Conservation (phyloP, 192 early-diverging fungal genomes). For the Oehlia diaphana region DNA sequence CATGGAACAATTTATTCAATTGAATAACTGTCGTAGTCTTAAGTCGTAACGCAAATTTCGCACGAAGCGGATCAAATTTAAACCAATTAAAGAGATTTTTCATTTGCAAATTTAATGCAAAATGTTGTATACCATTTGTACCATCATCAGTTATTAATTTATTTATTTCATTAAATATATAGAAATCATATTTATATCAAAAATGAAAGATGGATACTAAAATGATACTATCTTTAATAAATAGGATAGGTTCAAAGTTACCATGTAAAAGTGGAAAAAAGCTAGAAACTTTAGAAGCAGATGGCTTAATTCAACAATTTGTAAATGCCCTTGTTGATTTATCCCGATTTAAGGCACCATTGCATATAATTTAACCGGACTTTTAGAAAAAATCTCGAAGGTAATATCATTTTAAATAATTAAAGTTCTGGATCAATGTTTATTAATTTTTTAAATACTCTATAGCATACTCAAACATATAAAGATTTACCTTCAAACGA, state of each 20-base stretch:
- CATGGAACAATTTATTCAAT: too few species aligned
- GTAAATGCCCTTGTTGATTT: constrained; percentile 75
- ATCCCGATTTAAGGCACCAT: constrained; percentile 74
- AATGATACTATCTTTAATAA: constrained; percentile 35
- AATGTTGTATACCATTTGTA: too few species aligned
- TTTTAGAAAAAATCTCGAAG: constrained; percentile 78
- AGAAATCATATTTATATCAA: not conserved
- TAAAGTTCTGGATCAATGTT: not conserved
- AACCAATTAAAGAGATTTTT: not conserved
- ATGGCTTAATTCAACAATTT: constrained; percentile 78
- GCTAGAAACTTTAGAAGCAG: constrained; percentile 66
- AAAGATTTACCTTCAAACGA: constrained; percentile 59
- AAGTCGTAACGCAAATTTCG: not conserved
- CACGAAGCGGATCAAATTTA: not conserved
- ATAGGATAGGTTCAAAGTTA: constrained; percentile 57
- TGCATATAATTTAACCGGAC: constrained; percentile 61
- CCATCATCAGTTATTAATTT: too few species aligned
- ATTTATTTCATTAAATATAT: not conserved
- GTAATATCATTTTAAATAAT: constrained; percentile 33
- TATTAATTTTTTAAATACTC: not conserved
- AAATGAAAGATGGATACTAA: not conserved
- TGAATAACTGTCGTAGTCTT: not conserved
- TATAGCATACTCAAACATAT: constrained; percentile 39
- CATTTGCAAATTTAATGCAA: not conserved
- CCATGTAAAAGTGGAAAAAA: constrained; percentile 72